Conservation (phyloP, 2,329 filamentous ascomycete species). For the Alternaria alternata region DNA sequence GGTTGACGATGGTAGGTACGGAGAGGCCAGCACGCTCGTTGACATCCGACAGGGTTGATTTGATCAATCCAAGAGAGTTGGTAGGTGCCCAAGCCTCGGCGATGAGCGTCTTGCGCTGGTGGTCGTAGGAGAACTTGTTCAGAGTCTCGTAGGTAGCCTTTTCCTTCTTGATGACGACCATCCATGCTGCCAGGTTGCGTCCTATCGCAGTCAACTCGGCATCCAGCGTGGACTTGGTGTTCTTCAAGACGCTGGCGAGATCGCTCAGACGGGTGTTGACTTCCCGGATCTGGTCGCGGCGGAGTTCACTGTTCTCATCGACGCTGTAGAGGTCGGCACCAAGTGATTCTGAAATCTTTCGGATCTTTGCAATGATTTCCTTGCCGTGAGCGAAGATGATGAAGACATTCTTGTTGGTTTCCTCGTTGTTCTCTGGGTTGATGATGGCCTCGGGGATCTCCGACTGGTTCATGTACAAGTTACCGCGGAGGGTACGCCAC, state of each 20-base stretch:
- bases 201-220: constrained; percentile 94
- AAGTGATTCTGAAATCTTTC: constrained; percentile 98
- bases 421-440: constrained; percentile 91
- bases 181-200: constrained; percentile 91
- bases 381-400: constrained; percentile 99
- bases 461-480: constrained; percentile 99
- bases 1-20: constrained; percentile 98
- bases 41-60: constrained; percentile 93
- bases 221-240: constrained; percentile 93
- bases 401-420: constrained; percentile 96
- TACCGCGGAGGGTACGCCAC: constrained; percentile 95
- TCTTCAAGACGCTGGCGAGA: constrained; percentile 88
- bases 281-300: constrained; percentile 95
- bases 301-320: constrained; percentile 94
- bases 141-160: constrained; percentile 96
- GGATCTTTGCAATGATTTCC: constrained; percentile 97
- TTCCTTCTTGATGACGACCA: constrained; percentile 97
- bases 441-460: constrained; percentile 94
- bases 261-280: constrained; percentile 94
- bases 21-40: constrained; percentile 94
- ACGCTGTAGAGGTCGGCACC: constrained; percentile 96
- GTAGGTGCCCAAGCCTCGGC: constrained; percentile 98
- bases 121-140: constrained; percentile 96
- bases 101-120: constrained; percentile 92
- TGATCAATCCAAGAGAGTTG: constrained; percentile 86